Evolutionary conservation across 306 rosid genomes (phyloP), one percentile per base, ranked within the genome.

Genomic region (Delonix regia): DNA sequence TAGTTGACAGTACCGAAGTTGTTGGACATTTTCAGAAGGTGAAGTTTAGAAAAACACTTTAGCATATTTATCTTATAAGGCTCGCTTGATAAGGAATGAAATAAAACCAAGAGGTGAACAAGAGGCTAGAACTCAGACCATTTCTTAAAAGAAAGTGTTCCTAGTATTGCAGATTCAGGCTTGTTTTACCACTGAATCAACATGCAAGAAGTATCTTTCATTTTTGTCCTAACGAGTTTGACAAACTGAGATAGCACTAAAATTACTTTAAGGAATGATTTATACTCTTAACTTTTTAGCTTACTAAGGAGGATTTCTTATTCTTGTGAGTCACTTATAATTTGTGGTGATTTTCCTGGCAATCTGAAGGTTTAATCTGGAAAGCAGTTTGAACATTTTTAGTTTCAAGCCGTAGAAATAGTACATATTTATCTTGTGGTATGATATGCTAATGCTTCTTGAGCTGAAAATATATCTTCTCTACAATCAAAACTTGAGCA

Each of bases 21-120:
- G 77, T 85, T 6, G 97, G 97, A 72, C 96, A 93, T 86, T 93
- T 90, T 84, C 97, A 93, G 80, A 73, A 89, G 94, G 97, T 91
- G 63, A 80, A 57, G 57, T 55, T 0, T 14, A 25, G 44, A 36
- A 69, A 75, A 71, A n/a, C 69, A 53, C 6, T 13, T 52, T 49
- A 49, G 57, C 71, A 65, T 39, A 12, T 59, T 64, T 67, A 24
- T 44, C 51, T 48, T 24, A 39, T 49, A 64, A n/a, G 34, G 44
- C 49, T 62, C 16, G 49, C 42, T 68, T 62, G 21, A 73, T 69
- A 61, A 39, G 73, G 63, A 75, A 53, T 13, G 53, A 66, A 41
- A 51, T 21, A 42, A 72, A 27, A 25, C 52, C 53, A 56, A 36
- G 27, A 45, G 64, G 52, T 44, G 77, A 49, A 68, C 44, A n/a